These are phyloP conservation scores for Yarrowia sp. DNA, from an alignment of 805 yeast species.

Conservation along the genomic window DNA sequence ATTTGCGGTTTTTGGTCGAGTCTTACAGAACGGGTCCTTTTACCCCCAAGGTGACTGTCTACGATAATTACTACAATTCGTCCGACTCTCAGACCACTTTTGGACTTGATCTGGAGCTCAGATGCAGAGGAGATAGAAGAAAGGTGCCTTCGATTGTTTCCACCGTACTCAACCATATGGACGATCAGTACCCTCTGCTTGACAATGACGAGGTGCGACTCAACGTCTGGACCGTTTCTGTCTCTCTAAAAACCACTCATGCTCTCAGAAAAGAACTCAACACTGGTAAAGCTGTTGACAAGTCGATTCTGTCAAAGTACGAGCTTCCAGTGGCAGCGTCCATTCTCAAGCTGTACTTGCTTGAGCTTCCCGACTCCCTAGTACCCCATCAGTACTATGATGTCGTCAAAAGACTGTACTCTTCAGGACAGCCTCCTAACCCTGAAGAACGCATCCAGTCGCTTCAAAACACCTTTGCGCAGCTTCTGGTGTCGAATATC, in stretches of 20 bases:
- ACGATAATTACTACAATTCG: slow-evolving; percentile 76
- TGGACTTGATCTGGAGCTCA: slow-evolving; percentile 72
- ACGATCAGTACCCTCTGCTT: slow-evolving; percentile 61
- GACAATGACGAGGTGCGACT: slow-evolving; percentile 66
- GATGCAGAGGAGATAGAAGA: slow-evolving; percentile 68
- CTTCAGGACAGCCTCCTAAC: slow-evolving; percentile 42
- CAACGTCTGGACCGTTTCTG: slow-evolving; percentile 65
- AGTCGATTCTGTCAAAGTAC: slow-evolving; percentile 40
- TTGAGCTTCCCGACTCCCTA: slow-evolving; percentile 78
- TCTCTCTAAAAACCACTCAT: slow-evolving; percentile 60
- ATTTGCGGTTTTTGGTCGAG: slow-evolving; percentile 63
- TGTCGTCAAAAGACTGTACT: slow-evolving; percentile 63
- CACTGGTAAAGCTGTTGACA: slow-evolving; percentile 34
- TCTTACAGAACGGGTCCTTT: slow-evolving; percentile 72
- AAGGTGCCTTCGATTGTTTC: slow-evolving; percentile 70
- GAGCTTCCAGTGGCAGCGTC: slow-evolving; percentile 63
- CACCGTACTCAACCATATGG: slow-evolving; percentile 63
- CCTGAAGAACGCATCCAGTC: slow-evolving; percentile 52
- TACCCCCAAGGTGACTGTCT: slow-evolving; percentile 66
- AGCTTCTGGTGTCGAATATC: slow-evolving; percentile 65
- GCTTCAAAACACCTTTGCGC: slow-evolving; percentile 61
- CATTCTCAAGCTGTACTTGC: slow-evolving; percentile 65
- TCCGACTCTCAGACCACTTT: slow-evolving; percentile 62
- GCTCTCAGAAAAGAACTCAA: slow-evolving; percentile 56
- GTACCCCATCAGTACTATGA: slow-evolving; percentile 66